Evolutionary conservation across 495 filamentous ascomycete species (phyloP).

Genomic region (Pyrenopolyporus hunteri): DNA sequence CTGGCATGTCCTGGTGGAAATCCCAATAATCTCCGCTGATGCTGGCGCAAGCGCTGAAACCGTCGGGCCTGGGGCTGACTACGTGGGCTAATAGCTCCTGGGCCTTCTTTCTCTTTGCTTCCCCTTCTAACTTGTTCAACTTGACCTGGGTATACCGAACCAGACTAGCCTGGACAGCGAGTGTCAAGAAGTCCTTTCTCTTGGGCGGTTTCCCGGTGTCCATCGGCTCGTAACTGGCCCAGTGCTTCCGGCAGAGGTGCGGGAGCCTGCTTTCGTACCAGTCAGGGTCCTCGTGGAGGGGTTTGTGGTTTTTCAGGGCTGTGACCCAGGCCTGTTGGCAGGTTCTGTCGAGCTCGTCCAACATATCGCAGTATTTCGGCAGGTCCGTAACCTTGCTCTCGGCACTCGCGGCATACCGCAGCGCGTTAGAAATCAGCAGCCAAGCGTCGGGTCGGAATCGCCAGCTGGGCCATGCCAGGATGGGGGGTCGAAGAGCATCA

Average conservation of each 20-base stretch:
- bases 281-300: constrained; percentile 42
- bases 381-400: constrained; percentile 30
- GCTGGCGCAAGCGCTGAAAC: constrained; percentile 41
- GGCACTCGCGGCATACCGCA: constrained; percentile 41
- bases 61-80: constrained; percentile 41
- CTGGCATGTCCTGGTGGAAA: constrained; percentile 46
- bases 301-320: constrained; percentile 39
- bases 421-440: constrained; percentile 38
- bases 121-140: constrained; percentile 14
- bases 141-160: constrained; percentile 38
- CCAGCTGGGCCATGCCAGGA: constrained; percentile 41
- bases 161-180: constrained; percentile 41
- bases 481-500: constrained; percentile 24
- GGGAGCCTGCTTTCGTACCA: constrained; percentile 39
- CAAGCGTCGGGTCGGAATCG: constrained; percentile 42
- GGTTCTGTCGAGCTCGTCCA: constrained; percentile 40
- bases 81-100: constrained; percentile 38
- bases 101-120: constrained; percentile 33
- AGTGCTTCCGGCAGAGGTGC: constrained; percentile 33
- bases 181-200: constrained; percentile 40
- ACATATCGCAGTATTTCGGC: constrained; percentile 30
- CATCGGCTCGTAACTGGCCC: constrained; percentile 45
- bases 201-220: constrained; percentile 44
- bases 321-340: constrained; percentile 38
- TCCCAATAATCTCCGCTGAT: constrained; percentile 41